Conservation (phyloP, 371 early-diverging fungal genomes). For the Mucor irregularis region DNA sequence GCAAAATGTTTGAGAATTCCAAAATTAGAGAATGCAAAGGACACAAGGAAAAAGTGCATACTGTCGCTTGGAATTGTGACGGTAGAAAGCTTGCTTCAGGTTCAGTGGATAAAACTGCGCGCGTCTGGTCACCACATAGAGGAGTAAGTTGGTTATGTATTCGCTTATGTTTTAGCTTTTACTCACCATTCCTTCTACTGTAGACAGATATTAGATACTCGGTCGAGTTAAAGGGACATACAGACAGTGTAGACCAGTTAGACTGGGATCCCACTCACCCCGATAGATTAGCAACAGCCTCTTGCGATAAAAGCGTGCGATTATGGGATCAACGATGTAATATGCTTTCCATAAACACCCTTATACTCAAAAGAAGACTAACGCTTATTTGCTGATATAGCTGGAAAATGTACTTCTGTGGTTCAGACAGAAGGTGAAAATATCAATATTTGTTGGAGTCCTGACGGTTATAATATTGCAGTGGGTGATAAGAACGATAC, state of each 20-base stretch:
- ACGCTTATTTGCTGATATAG: conserved; percentile 34
- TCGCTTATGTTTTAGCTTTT: not conserved
- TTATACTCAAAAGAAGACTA: not conserved
- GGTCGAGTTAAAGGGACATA: conserved; percentile 78
- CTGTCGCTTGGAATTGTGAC: conserved; percentile 69
- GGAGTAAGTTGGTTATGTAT: conserved; percentile 34
- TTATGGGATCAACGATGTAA: conserved; percentile 87
- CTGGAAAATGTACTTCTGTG: conserved; percentile 62
- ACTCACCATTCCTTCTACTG: no score
- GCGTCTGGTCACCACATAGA: conserved; percentile 69
- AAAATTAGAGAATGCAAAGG: conserved; percentile 55
- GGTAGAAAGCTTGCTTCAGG: conserved; percentile 68
- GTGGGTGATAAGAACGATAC: conserved; percentile 86
- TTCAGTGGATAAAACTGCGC: conserved; percentile 69
- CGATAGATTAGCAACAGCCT: conserved; percentile 80
- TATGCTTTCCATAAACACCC: not conserved
- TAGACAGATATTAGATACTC: conserved; percentile 65
- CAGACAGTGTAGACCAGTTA: conserved; percentile 83
- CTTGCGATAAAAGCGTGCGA: conserved; percentile 81
- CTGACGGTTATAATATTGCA: conserved; percentile 77
- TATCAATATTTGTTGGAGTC: conserved; percentile 87
- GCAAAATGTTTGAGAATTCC: conserved; percentile 34
- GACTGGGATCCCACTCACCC: conserved; percentile 82
- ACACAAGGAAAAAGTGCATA: conserved; percentile 64
- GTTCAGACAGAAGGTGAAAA: conserved; percentile 80